Percentiles rank a stretch among this genome's conserved stretches.
Conservation (phyloP, 2,329 filamentous ascomycete genomes). For the Fusarium sacchari region DNA sequence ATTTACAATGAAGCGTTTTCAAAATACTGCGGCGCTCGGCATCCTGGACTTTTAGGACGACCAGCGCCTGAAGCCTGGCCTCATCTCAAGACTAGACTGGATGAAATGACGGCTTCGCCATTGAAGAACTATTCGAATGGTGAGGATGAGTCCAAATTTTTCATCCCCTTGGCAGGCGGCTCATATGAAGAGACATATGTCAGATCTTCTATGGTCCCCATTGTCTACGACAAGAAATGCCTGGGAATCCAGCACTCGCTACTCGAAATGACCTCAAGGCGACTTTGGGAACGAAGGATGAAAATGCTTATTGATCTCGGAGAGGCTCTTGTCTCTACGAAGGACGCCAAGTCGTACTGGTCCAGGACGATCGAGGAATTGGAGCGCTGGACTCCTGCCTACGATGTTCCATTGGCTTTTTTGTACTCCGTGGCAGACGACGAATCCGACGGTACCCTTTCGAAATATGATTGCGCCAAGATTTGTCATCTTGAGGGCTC, state of each 20-base stretch:
- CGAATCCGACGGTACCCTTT: conserved; percentile 40
- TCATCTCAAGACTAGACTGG: conserved; percentile 58
- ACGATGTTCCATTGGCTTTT: conserved; percentile 62
- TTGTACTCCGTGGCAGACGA: conserved; percentile 60
- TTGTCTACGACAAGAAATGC: conserved; percentile 54
- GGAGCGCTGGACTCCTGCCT: conserved; percentile 54
- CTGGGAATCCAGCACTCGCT: conserved; percentile 60
- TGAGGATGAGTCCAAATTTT: conserved; percentile 59
- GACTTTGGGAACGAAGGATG: conserved; percentile 60
- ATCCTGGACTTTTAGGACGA: conserved; percentile 71
- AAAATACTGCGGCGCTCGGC: conserved; percentile 70
- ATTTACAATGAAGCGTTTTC: conserved; percentile 76
- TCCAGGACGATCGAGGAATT: conserved; percentile 56
- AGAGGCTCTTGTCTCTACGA: conserved; percentile 54
- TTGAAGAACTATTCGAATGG: conserved; percentile 48
- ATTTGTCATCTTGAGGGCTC: conserved; percentile 57
- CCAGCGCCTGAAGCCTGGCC: conserved; percentile 68
- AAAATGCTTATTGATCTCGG: conserved; percentile 61
- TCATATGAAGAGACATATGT: conserved; percentile 59
- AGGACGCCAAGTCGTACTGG: conserved; percentile 61
- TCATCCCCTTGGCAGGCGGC: conserved; percentile 55
- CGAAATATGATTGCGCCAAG: conserved; percentile 47
- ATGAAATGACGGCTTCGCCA: conserved; percentile 43
- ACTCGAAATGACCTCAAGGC: conserved; percentile 58
- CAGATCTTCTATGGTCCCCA: conserved; percentile 59